Percentiles rank a stretch among this genome's conserved stretches.
Conservation (phyloP, 352 stramenopile genomes). For the Pythium grandisporangium region DNA sequence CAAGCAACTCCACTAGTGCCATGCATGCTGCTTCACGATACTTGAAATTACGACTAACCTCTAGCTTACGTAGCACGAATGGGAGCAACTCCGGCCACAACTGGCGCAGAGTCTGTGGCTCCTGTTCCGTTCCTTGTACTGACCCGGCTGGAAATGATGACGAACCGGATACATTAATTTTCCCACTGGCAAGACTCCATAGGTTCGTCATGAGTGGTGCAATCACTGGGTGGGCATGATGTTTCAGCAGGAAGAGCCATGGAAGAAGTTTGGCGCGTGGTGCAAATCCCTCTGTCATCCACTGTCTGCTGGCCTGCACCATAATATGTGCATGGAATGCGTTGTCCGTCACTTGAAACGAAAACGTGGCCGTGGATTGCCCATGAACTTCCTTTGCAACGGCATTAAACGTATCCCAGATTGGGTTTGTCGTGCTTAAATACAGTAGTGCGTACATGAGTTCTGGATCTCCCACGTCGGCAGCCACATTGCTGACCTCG, state of each 20-base stretch:
- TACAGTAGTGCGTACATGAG: conserved; percentile 80
- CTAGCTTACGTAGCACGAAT: conserved; percentile 47
- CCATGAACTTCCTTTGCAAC: not conserved
- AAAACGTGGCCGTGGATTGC: conserved; percentile 14
- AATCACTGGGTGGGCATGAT: conserved; percentile 62
- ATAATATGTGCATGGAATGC: conserved; percentile 39
- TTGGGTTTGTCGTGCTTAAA: conserved; percentile 63
- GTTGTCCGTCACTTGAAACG: conserved; percentile 32
- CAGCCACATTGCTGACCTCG: conserved; percentile 77
- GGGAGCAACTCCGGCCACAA: conserved; percentile 42
- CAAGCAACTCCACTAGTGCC: conserved; percentile 54
- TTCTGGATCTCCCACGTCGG: conserved; percentile 66
- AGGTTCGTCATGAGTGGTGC: conserved; percentile 52
- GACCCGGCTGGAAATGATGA: no score
- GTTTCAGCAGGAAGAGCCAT: conserved; percentile 73
- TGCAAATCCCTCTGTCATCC: conserved; percentile 39
- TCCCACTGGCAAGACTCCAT: conserved; percentile 54
- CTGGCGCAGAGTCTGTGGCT: conserved; percentile 41
- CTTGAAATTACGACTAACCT: conserved; percentile 68
- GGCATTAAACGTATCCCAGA: conserved; percentile 34
- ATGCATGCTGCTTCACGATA: conserved; percentile 68
- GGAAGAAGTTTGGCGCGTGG: conserved; percentile 50
- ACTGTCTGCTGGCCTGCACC: conserved; percentile 39
- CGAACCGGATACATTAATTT: conserved; percentile 12
- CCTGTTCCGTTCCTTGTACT: conserved; percentile 21